Conservation (phyloP, 2,329 filamentous ascomycete species). For the Xylaria hypoxylon region DNA sequence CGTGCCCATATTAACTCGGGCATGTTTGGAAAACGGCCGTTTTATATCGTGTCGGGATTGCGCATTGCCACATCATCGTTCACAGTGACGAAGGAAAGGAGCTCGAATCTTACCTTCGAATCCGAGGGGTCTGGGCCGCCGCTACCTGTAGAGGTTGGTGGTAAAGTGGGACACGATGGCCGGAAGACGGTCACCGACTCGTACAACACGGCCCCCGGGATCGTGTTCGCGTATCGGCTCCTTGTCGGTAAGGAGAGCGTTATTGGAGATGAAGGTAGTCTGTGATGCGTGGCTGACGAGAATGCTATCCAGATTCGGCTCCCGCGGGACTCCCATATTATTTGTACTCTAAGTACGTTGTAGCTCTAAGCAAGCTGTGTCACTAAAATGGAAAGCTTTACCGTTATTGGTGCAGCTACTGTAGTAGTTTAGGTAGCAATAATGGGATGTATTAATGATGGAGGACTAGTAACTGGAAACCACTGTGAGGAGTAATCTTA, state of each 20-base stretch:
- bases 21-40: slow-evolving; percentile 16
- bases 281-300: too few species aligned
- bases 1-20: slow-evolving; percentile 6
- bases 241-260: too few species aligned
- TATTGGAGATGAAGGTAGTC: too few species aligned
- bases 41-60: slow-evolving; percentile 25
- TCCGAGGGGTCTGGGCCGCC: slow-evolving; percentile 8
- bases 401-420: background rate
- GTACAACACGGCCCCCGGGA: slow-evolving; percentile 20
- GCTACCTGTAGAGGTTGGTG: slow-evolving; percentile 10
- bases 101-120: background rate
- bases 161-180: background rate
- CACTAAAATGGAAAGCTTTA: slow-evolving; percentile 1
- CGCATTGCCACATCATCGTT: slow-evolving; percentile 17
- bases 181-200: background rate
- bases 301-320: too few species aligned
- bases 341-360: too few species aligned
- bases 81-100: slow-evolving; percentile 12
- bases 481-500: too few species aligned
- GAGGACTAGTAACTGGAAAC: too few species aligned
- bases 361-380: too few species aligned
- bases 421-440: too few species aligned
- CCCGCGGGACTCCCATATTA: too few species aligned
- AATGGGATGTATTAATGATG: too few species aligned
- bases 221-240: slow-evolving; percentile 25